Conservation (phyloP, 2,329 filamentous ascomycete genomes). For the Alternaria gaisen region DNA sequence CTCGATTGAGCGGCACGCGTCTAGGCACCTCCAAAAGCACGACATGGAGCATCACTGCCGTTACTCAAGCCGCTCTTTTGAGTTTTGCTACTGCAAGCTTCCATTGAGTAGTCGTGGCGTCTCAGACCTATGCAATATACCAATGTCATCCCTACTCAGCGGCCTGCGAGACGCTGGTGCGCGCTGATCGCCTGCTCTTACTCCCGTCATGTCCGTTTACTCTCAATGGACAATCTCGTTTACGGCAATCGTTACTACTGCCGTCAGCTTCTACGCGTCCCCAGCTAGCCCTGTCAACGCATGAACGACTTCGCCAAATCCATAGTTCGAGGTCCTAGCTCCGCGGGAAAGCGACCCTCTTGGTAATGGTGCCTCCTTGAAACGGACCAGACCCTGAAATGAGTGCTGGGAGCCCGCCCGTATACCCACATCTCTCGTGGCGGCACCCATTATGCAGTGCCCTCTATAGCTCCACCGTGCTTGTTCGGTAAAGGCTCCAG, state of each 20-base stretch:
- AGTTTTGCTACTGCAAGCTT: constrained; percentile 5
- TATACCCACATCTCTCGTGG: constrained; percentile 35
- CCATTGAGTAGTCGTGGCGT: not conserved
- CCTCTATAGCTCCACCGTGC: constrained; percentile 24
- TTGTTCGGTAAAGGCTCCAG: constrained; percentile 4
- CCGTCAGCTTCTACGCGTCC: not conserved
- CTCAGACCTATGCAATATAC: constrained; percentile 1
- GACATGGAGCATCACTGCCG: not conserved
- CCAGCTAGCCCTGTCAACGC: constrained; percentile 7
- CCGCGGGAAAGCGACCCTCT: constrained; percentile 22
- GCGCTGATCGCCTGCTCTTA: not conserved
- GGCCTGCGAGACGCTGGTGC: not conserved
- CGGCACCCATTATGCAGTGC: constrained; percentile 19
- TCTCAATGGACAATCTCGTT: constrained; percentile 11
- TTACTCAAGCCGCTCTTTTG: not conserved
- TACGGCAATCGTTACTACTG: constrained; percentile 5
- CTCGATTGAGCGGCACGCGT: constrained; percentile 3
- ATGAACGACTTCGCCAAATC: constrained; percentile 16
- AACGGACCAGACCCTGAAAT: constrained; percentile 29
- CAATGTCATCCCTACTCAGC: not conserved
- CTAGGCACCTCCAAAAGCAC: constrained; percentile 1
- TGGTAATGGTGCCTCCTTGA: constrained; percentile 25
- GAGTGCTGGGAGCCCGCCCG: constrained; percentile 21
- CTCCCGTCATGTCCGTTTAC: not conserved
- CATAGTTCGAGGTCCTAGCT: constrained; percentile 8